Conservation (phyloP, 2,329 filamentous ascomycete genomes). For the Periconia sp. region DNA sequence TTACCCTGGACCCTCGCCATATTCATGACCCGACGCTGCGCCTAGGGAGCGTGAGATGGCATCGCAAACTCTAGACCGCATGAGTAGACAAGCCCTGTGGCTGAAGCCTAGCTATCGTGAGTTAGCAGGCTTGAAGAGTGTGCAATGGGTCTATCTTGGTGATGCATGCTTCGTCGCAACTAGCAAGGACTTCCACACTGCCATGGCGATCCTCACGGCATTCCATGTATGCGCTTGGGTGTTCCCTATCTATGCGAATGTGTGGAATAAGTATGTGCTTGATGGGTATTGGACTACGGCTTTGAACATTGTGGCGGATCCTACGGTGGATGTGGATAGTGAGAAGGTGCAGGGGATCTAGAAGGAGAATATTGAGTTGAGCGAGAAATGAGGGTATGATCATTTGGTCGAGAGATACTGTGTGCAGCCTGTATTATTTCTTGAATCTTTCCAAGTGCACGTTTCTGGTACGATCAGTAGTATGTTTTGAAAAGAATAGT, state of each 20-base stretch:
- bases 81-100: conserved; percentile 1
- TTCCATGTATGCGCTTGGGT: conserved; percentile 21
- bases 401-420: too few species aligned
- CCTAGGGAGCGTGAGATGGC: too few species aligned
- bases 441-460: too few species aligned
- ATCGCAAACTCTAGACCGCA: too few species aligned
- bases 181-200: conserved; percentile 20
- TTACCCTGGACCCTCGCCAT: conserved; percentile 13
- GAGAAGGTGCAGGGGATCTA: too few species aligned
- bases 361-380: too few species aligned
- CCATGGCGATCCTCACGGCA: conserved; percentile 21
- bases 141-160: conserved; percentile 66
- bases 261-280: conserved; percentile 15
- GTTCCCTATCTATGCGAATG: conserved; percentile 19
- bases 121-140: conserved; percentile 46
- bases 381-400: too few species aligned
- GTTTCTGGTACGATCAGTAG: too few species aligned
- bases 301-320: conserved; percentile 8
- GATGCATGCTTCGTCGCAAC: conserved; percentile 61
- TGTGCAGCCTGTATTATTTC: too few species aligned
- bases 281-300: conserved; percentile 12
- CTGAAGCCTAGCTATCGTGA: conserved; percentile 1
- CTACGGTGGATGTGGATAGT: conserved; percentile 1
- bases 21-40: conserved; percentile 11
- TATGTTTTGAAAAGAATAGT: too few species aligned